Evolutionary conservation across 140 eudicot genomes (phyloP), one percentile per base, ranked within the genome.

Genomic region (Cichorium intybus): DNA sequence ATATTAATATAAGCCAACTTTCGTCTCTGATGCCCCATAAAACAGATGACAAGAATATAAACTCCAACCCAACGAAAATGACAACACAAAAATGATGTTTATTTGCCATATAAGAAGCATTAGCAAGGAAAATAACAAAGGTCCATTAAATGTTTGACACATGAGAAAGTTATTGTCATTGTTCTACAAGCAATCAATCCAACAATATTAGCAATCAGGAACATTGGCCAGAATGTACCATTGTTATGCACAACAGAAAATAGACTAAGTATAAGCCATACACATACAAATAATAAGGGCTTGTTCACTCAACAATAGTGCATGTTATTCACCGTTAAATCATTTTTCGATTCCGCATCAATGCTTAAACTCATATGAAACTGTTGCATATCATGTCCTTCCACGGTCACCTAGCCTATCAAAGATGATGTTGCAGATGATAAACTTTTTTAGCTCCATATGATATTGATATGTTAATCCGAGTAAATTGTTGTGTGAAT

Each of bases 61-160:
- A 51, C 68, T 93, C 99, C 76, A 93, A 52, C 47, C 94, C 95
- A 45, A 88, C 71, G 67, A 93, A 88, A 63, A 85, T 52, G 52
- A 75, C 68, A 88, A 69, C 62, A 81, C 95, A 16, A 81, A 58
- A 24, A 86, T 14, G 66, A 93, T 81, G 77, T 93, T 88, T 73
- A 76, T 88, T 71, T 93, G 99, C 99, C 99, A 93, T 75, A 93
- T 93, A 26, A 93, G 97, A 60, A 93, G 94, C 99, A 93, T 93
- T 73, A 93, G 35, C 97, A 89, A 71, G 99, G 99, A 68, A 93
- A 93, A 80, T 97, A 93, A 47, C 99, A 97, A 17, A 93, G 99
- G 1, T 94, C 81, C 43, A 87, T 88, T 24, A 97, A 93, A 52
- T 93, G 97, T 75, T 89, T 88, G 64, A 93, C 84, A 57, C 99